phyloP scores from a whole-genome alignment of 1,139 yeast genomes.

The Yamadazyma membranifaciens region DNA sequence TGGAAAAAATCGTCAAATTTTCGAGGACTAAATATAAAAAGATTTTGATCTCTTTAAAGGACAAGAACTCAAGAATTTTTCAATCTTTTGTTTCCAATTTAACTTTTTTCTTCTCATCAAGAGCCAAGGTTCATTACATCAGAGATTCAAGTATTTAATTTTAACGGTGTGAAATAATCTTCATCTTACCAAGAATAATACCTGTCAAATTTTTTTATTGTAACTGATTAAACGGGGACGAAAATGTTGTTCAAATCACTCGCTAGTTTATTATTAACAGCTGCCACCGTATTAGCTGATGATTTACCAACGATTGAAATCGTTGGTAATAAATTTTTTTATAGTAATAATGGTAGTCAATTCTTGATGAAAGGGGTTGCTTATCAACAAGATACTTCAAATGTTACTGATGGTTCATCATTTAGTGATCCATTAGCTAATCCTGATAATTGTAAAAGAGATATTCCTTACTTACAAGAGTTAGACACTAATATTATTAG shows the following conservation, averaged over 20 bases:
- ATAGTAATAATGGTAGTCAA: conserved; percentile 74
- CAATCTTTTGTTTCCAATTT: too few relatives aligned
- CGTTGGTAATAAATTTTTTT: conserved; percentile 75
- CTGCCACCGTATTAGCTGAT: conserved; percentile 13
- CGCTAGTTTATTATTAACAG: conserved; percentile 8
- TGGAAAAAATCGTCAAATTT: conserved; percentile 4
- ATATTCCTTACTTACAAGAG: conserved; percentile 72
- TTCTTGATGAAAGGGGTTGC: conserved; percentile 80
- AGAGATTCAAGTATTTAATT: neutral
- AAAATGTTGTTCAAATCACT: conserved; percentile 14
- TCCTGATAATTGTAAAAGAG: conserved; percentile 69
- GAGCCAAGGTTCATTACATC: neutral
- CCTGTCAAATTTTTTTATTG: neutral
- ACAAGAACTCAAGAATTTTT: too few relatives aligned
- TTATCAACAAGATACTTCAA: conserved; percentile 67
- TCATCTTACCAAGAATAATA: neutral
- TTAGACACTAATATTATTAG: conserved; percentile 75
- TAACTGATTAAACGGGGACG: neutral
- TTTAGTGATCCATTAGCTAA: conserved; percentile 79
- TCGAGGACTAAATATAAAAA: conserved; percentile 2
- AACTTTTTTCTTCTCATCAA: neutral
- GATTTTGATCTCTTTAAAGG: conserved; percentile 3
- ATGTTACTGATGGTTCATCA: conserved; percentile 36
- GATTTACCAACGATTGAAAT: conserved; percentile 49
- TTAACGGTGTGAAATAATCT: neutral